Base-by-base conservation (phyloP, 2,329 filamentous ascomycete species). In the Fusarium protoensiforme region DNA sequence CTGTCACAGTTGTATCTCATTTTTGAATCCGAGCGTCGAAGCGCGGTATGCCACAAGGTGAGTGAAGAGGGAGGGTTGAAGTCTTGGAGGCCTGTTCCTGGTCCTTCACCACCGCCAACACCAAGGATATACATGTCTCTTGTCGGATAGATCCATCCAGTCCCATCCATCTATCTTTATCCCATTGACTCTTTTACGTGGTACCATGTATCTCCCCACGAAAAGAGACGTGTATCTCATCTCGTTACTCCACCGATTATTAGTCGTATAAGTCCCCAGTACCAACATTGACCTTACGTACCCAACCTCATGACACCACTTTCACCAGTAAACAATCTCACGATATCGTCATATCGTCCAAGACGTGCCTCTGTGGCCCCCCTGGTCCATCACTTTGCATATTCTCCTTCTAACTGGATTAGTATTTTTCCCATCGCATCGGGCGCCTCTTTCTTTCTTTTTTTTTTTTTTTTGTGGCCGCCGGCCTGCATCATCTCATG, bases 401-500 rank as follows among this genome's bases (percentile, higher is more conserved):
- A n/a, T 56, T 18, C 24, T 18, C 10, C 22, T 5, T n/a, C 54
- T 41, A 41, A 27, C 54, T 58, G 22, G 16, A 29, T 46, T 54
- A 2, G 16, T 62, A 69, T 65, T 69, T 69, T 65, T 64, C 10
- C 33, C 46, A 41, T 65, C 67, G 65, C 67, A 11, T 69, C 66
- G 33, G 48, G 67, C 67, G 67, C 51, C 54, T 69, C 64, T 41
- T 27, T 35, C 22, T 61, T 24, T 24, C 29, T 27, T 61, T 31
- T 7, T 41, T 27, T 35, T 27, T 61, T 24, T 24, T 35, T 27
- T 61, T 31, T 7, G 11, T 20, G 20, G n/a, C 41, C 20, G 41
- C 20, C 35, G 29, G 9, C 46, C 29, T 43, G 57, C 31, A 29
- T 41, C 48, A 41, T 57, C 54, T 60, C 38, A 60, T 60, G 39